These are phyloP conservation scores for Saccharomycopsis amapae DNA, from an alignment of 805 yeast genomes.

Conservation along the genomic window DNA sequence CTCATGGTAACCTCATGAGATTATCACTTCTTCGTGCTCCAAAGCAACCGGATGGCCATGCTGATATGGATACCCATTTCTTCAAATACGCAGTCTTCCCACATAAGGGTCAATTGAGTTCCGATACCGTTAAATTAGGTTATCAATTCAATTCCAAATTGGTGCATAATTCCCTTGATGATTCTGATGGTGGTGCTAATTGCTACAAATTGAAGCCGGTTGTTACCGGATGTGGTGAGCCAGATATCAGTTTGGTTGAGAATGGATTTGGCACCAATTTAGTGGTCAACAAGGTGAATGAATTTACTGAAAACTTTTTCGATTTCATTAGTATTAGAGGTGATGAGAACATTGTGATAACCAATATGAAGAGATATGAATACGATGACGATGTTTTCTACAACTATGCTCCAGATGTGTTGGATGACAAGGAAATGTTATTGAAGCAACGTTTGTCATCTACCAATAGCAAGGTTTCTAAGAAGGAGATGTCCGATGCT, in stretches of 20 bases:
- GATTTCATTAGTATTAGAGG: slow-evolving; percentile 17
- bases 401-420: slow-evolving; percentile 28
- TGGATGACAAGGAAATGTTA: slow-evolving; percentile 4
- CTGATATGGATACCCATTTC: slow-evolving; percentile 86
- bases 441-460: not conserved
- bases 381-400: slow-evolving; percentile 56
- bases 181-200: not conserved
- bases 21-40: slow-evolving; percentile 83
- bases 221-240: slow-evolving; percentile 12
- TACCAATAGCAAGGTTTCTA: slow-evolving; percentile 32
- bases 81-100: slow-evolving; percentile 83
- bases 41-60: slow-evolving; percentile 88
- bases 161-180: slow-evolving; percentile 13
- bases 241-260: slow-evolving; percentile 24
- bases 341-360: slow-evolving; percentile 47
- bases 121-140: slow-evolving; percentile 64
- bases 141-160: slow-evolving; percentile 65
- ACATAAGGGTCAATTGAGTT: slow-evolving; percentile 60
- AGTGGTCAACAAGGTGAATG: slow-evolving; percentile 26
- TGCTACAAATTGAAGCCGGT: slow-evolving; percentile 12
- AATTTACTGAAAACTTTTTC: slow-evolving; percentile 22
- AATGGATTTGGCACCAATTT: slow-evolving; percentile 23
- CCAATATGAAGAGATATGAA: slow-evolving; percentile 82
- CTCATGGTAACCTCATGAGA: slow-evolving; percentile 89
- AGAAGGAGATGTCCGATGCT: slow-evolving; percentile 26